Conservation (phyloP, 352 stramenopile genomes). For the Pythium rishiriense region DNA sequence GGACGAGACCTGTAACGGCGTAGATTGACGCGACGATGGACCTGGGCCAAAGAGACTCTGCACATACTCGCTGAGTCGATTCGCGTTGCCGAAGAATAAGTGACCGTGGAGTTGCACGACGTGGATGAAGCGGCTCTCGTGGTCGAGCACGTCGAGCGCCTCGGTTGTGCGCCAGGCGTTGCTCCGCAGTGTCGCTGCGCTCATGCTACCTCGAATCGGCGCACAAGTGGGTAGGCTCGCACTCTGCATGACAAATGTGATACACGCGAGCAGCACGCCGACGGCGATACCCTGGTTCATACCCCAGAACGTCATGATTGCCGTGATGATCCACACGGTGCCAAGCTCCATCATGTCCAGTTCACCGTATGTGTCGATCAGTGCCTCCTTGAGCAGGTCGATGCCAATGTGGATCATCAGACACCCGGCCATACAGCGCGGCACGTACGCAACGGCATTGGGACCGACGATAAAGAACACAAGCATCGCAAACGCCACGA, state of each 20-base stretch:
- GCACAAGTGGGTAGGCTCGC: slow-evolving; percentile 80
- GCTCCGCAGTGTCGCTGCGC: slow-evolving; percentile 87
- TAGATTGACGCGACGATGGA: neutral
- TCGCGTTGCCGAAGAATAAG: slow-evolving; percentile 92
- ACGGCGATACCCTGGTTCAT: slow-evolving; percentile 91
- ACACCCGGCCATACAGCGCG: slow-evolving; percentile 92
- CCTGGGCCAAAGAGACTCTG: slow-evolving; percentile 59
- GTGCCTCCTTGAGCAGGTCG: slow-evolving; percentile 88
- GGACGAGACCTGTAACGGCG: neutral
- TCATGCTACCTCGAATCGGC: slow-evolving; percentile 91
- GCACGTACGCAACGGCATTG: slow-evolving; percentile 82
- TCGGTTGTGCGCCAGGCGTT: slow-evolving; percentile 68
- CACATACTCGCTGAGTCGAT: slow-evolving; percentile 88
- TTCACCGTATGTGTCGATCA: slow-evolving; percentile 86
- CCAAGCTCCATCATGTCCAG: slow-evolving; percentile 90
- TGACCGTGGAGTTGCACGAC: slow-evolving; percentile 77
- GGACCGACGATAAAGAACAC: slow-evolving; percentile 90
- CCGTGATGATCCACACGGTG: slow-evolving; percentile 89
- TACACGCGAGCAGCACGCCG: slow-evolving; percentile 83
- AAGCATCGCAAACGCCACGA: slow-evolving; percentile 68
- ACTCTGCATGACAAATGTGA: slow-evolving; percentile 90
- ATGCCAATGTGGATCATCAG: slow-evolving; percentile 92
- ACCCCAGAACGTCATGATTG: slow-evolving; percentile 91
- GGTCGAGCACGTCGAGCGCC: slow-evolving; percentile 80
- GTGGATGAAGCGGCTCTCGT: slow-evolving; percentile 80